phyloP scores from a whole-genome alignment of 2,329 filamentous ascomycete species.

The Trichothecium sympodiale region DNA sequence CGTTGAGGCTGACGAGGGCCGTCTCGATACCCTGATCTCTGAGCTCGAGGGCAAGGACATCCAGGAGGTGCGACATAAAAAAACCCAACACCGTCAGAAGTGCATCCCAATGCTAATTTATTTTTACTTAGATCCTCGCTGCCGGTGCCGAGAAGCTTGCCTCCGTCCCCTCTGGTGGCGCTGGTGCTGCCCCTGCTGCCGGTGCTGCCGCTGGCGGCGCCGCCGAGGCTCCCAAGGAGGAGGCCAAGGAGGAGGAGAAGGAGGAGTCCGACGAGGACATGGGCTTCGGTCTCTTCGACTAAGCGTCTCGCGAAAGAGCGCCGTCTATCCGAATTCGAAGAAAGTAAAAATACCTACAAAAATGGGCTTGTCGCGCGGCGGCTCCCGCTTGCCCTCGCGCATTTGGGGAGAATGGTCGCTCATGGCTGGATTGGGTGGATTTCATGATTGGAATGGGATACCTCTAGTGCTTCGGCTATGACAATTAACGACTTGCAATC shows the following conservation, averaged over 20 bases:
- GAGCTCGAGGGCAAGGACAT: constrained; percentile 91
- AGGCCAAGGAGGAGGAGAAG: constrained; percentile 64
- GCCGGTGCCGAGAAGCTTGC: constrained; percentile 89
- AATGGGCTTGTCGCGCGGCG: constrained; percentile 15
- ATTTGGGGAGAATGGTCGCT: constrained; percentile 18
- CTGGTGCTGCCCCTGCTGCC: constrained; percentile 59
- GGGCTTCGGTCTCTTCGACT: constrained; percentile 69
- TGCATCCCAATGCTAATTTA: constrained; percentile 11
- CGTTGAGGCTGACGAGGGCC: constrained; percentile 83
- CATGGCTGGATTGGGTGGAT: constrained; percentile 18
- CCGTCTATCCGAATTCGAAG: constrained; percentile 17
- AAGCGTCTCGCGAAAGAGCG: constrained; percentile 27
- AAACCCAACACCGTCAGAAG: background rate
- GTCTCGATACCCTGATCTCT: constrained; percentile 73
- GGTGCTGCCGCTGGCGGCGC: constrained; percentile 56
- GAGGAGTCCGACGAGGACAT: constrained; percentile 62
- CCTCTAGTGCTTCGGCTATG: constrained; percentile 13
- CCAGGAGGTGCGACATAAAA: constrained; percentile 60
- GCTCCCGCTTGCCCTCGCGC: constrained; percentile 14
- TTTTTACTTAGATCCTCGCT: constrained; percentile 62
- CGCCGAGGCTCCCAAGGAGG: constrained; percentile 60
- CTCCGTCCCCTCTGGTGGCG: constrained; percentile 89
- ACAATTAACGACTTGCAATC: constrained; percentile 15
- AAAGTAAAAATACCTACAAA: constrained; percentile 9
- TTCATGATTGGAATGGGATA: constrained; percentile 8